These are phyloP conservation scores for Pseudogymnoascus sp. DNA, from an alignment of 2,329 filamentous ascomycete genomes.

Conservation along the genomic window DNA sequence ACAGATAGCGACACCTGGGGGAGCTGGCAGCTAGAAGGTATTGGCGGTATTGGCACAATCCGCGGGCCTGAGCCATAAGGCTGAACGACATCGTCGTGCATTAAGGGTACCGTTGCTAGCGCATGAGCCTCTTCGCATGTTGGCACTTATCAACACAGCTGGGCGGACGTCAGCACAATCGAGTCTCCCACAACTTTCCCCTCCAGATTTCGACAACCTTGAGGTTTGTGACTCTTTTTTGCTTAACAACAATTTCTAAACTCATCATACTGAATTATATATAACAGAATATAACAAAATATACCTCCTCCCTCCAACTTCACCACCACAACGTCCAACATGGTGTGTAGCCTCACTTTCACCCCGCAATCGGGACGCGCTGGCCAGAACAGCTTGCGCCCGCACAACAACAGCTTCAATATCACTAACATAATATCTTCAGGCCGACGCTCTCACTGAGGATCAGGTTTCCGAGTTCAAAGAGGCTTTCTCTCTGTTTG, in stretches of 20 bases:
- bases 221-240: constrained; percentile 2
- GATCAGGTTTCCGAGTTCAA: constrained; percentile 99
- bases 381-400: constrained; percentile 16
- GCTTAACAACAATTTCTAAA: neutral
- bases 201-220: constrained; percentile 8
- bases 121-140: constrained; percentile 2
- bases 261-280: neutral
- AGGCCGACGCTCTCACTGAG: constrained; percentile 98
- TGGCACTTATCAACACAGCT: constrained; percentile 11
- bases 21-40: constrained; percentile 1
- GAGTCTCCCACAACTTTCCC: constrained; percentile 12
- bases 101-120: constrained; percentile 9
- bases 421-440: constrained; percentile 23
- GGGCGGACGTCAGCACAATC: constrained; percentile 11
- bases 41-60: constrained; percentile 11
- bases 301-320: neutral
- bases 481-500: constrained; percentile 99
- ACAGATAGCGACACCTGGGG: neutral
- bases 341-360: constrained; percentile 24
- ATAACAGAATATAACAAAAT: neutral
- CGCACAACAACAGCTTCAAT: constrained; percentile 21
- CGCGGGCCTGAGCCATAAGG: constrained; percentile 7
- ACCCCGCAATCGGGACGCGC: constrained; percentile 21
- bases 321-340: constrained; percentile 17
- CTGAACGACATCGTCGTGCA: constrained; percentile 10